These are phyloP conservation scores for Mycosphaerella sp. DNA, from an alignment of 2,329 filamentous ascomycete species.

Conservation along the genomic window DNA sequence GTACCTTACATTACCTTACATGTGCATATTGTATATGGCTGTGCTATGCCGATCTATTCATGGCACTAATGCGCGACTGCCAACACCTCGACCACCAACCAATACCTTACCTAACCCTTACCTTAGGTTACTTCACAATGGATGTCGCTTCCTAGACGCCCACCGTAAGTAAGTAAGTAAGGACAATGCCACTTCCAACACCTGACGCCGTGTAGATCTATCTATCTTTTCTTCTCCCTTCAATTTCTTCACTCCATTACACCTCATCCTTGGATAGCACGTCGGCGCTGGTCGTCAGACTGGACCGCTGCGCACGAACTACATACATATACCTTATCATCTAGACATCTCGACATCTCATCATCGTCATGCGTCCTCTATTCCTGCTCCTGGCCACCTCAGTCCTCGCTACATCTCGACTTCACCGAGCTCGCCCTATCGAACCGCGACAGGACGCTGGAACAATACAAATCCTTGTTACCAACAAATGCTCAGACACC, in stretches of 20 bases:
- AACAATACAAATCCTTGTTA: constrained; percentile 55
- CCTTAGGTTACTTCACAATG: background rate
- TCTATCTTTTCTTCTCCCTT: background rate
- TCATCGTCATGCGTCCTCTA: constrained; percentile 1
- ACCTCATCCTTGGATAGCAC: constrained; percentile 1
- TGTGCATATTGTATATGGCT: background rate
- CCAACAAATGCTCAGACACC: constrained; percentile 63
- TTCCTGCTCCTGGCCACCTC: background rate
- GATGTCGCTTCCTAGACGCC: background rate
- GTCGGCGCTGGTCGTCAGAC: constrained; percentile 7
- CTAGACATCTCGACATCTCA: background rate
- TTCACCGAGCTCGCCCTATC: background rate
- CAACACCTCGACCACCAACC: constrained; percentile 1
- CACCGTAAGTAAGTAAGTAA: background rate
- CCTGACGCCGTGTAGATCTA: background rate
- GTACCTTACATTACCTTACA: too few relatives aligned
- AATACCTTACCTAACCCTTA: constrained; percentile 1
- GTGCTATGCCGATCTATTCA: background rate
- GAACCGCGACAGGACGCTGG: constrained; percentile 1
- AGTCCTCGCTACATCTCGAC: background rate
- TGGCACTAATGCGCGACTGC: background rate
- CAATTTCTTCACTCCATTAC: background rate
- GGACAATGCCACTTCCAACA: background rate
- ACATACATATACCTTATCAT: too few relatives aligned
- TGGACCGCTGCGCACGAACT: background rate